phyloP scores from a whole-genome alignment of 225 moss, liverwort and hornwort species.

The Marchantia paleacea region DNA sequence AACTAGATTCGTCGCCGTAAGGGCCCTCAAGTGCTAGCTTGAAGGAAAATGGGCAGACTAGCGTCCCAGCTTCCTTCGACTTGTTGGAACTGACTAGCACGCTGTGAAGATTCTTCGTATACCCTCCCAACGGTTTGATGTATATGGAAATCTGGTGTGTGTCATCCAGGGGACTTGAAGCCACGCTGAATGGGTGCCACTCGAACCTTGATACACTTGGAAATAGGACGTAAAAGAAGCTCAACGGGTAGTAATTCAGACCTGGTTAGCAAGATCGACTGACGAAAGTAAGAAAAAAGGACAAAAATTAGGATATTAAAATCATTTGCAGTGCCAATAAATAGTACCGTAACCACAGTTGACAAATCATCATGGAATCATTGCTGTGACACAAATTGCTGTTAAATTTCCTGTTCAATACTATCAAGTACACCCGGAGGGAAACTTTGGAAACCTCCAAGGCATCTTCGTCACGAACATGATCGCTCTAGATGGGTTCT shows the following conservation, averaged over 20 bases:
- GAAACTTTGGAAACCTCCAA: too few species aligned
- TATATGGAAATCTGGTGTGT: slow-evolving; percentile 44
- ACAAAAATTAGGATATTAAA: not conserved
- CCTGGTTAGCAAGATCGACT: not conserved
- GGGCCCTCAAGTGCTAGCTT: slow-evolving; percentile 52
- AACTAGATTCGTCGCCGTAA: slow-evolving; percentile 50
- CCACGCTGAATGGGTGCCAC: slow-evolving; percentile 71
- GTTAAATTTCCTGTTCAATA: too few species aligned
- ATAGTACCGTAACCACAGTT: too few species aligned
- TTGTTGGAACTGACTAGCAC: slow-evolving; percentile 27
- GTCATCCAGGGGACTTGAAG: slow-evolving; percentile 53
- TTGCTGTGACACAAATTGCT: too few species aligned
- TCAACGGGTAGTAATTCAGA: slow-evolving; percentile 45
- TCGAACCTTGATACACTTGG: slow-evolving; percentile 48
- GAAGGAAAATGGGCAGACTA: slow-evolving; percentile 35
- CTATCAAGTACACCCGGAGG: too few species aligned
- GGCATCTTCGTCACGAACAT: not conserved
- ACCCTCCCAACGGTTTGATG: slow-evolving; percentile 63
- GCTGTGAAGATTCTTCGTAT: slow-evolving; percentile 1
- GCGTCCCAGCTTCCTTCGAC: slow-evolving; percentile 4
- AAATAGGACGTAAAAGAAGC: slow-evolving; percentile 53
- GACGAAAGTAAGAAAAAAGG: not conserved
- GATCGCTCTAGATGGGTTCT: not conserved
- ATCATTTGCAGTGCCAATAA: not conserved
- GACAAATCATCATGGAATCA: too few species aligned